Conservation (phyloP, 1,139 yeast species). For the Yamadazyma trypodendri region DNA sequence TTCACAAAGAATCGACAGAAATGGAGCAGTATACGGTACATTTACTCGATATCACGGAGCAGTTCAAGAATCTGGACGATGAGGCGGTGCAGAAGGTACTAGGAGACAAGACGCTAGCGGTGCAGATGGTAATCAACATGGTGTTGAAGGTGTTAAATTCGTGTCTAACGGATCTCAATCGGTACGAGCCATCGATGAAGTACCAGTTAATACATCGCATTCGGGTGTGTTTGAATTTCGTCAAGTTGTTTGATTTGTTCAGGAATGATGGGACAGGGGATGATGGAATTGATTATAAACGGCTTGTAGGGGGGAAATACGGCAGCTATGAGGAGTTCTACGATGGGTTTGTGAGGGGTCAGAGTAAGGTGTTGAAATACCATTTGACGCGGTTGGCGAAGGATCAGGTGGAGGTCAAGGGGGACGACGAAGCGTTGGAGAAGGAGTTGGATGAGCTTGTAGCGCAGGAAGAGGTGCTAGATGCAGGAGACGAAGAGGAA, state of each 20-base stretch:
- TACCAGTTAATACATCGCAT: slow-evolving; percentile 30
- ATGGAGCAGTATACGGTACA: slow-evolving; percentile 57
- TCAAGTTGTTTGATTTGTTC: slow-evolving; percentile 31
- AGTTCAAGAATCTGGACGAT: slow-evolving; percentile 43
- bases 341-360: slow-evolving; percentile 27
- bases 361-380: slow-evolving; percentile 38
- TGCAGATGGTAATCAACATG: slow-evolving; percentile 60
- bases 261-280: slow-evolving; percentile 24
- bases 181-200: slow-evolving; percentile 27
- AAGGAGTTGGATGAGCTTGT: slow-evolving; percentile 21
- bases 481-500: slow-evolving; percentile 3
- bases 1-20: slow-evolving; percentile 52
- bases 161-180: slow-evolving; percentile 29
- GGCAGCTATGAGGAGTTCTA: slow-evolving; percentile 25
- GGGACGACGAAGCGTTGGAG: slow-evolving; percentile 29
- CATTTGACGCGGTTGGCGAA: slow-evolving; percentile 41
- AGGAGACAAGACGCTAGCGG: slow-evolving; percentile 55
- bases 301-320: slow-evolving; percentile 35
- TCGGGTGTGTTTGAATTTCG: slow-evolving; percentile 38
- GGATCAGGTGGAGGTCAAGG: slow-evolving; percentile 29
- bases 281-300: slow-evolving; percentile 29
- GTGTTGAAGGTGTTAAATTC: slow-evolving; percentile 60
- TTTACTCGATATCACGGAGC: slow-evolving; percentile 66
- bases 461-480: slow-evolving; percentile 2
- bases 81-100: slow-evolving; percentile 42